These are phyloP conservation scores for Paraglomus occultum DNA, from an alignment of 192 early-diverging fungal species.

Conservation along the genomic window DNA sequence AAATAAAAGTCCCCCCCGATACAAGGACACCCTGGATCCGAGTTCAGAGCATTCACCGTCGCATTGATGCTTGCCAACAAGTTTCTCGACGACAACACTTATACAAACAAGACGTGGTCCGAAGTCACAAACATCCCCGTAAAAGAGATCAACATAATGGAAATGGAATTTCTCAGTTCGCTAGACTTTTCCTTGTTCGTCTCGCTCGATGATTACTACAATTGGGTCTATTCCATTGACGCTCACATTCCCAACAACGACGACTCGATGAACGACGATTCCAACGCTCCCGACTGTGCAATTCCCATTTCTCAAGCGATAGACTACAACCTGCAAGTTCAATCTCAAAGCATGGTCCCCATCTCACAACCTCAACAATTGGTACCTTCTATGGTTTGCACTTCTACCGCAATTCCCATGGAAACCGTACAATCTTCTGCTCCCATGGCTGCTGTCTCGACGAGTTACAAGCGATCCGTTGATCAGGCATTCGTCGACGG, in stretches of 20 bases:
- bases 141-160: slow-evolving; percentile 80
- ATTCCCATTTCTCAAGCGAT: neutral
- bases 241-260: neutral
- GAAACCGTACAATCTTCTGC: neutral
- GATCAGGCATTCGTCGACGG: slow-evolving; percentile 29
- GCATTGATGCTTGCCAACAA: slow-evolving; percentile 86
- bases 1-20: slow-evolving; percentile 54
- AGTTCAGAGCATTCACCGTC: slow-evolving; percentile 81
- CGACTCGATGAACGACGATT: neutral
- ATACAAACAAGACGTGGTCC: slow-evolving; percentile 86
- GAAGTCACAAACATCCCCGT: slow-evolving; percentile 80
- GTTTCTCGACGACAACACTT: slow-evolving; percentile 86
- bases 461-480: slow-evolving; percentile 13
- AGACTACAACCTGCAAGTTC: neutral
- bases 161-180: slow-evolving; percentile 80
- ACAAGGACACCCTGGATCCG: slow-evolving; percentile 66
- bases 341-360: neutral
- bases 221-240: slow-evolving; percentile 56
- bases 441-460: neutral
- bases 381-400: neutral
- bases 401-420: neutral
- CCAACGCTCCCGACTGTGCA: neutral
- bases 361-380: neutral
- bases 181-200: slow-evolving; percentile 76
- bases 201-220: slow-evolving; percentile 61